These are phyloP conservation scores for Colletotrichum tabaci DNA, from an alignment of 2,329 filamentous ascomycete genomes.

Conservation along the genomic window DNA sequence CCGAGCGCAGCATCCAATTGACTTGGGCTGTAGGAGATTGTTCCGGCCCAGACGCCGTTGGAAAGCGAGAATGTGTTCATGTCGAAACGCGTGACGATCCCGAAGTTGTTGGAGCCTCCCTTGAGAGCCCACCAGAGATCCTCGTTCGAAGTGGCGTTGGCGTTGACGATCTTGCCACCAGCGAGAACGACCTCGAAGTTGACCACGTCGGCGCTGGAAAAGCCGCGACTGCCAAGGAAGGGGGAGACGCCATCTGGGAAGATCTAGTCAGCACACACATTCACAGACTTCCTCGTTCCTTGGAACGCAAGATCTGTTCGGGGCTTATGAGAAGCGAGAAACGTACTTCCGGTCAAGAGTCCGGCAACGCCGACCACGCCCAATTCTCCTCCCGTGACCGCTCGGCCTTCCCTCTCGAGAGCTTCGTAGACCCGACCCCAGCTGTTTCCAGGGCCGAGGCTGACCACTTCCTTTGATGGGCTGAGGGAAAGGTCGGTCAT, in stretches of 20 bases:
- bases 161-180: constrained; percentile 36
- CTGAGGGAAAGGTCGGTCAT: background rate
- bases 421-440: constrained; percentile 2
- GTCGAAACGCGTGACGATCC: constrained; percentile 38
- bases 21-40: constrained; percentile 18
- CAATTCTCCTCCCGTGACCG: constrained; percentile 2
- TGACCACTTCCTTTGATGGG: background rate
- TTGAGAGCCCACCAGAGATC: constrained; percentile 40
- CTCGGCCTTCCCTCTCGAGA: background rate
- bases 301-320: too few relatives aligned
- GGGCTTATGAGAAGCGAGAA: too few relatives aligned
- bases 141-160: constrained; percentile 14
- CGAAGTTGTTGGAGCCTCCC: constrained; percentile 43
- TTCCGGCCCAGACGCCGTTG: background rate
- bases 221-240: constrained; percentile 10
- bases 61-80: background rate
- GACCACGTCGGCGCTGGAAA: constrained; percentile 34
- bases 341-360: constrained; percentile 11
- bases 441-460: background rate
- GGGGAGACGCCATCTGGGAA: background rate
- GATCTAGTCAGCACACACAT: too few relatives aligned
- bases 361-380: background rate
- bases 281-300: too few relatives aligned
- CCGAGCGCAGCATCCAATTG: constrained; percentile 26
- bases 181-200: constrained; percentile 38